A percentile compares a stretch with the other conserved stretches of the same genome.
Evolutionary conservation across 148 eudicot species (phyloP).

Genomic region (Rhododendron ovatum): DNA sequence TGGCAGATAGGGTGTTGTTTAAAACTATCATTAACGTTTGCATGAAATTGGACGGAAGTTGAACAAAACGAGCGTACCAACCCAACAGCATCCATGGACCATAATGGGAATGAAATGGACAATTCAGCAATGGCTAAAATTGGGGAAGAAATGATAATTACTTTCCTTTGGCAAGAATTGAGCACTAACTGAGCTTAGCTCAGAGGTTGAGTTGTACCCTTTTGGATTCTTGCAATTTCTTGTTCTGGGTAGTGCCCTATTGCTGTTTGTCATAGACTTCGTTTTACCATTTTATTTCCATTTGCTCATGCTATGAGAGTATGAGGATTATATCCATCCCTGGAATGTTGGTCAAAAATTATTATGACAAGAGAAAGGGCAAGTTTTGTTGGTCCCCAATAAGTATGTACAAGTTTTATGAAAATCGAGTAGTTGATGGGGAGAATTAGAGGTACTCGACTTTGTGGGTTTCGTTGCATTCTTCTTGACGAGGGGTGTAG

Average conservation of each 20-base stretch:
- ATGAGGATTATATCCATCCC: neutral
- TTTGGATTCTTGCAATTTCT: conserved; percentile 6
- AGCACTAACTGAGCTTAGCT: neutral
- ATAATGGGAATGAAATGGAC: neutral
- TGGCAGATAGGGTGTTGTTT: neutral
- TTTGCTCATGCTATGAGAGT: neutral
- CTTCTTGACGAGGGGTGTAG: neutral
- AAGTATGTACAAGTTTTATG: neutral
- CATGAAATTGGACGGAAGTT: neutral
- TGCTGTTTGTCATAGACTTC: neutral
- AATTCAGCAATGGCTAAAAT: neutral
- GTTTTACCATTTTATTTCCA: neutral
- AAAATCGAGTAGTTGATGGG: neutral
- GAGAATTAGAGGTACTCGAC: neutral
- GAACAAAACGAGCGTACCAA: neutral
- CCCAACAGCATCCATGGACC: neutral
- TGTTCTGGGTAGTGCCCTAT: neutral
- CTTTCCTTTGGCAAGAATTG: neutral
- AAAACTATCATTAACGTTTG: neutral
- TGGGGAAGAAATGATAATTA: neutral
- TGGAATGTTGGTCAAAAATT: neutral
- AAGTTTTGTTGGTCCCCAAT: neutral
- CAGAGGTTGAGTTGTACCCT: neutral
- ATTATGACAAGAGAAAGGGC: neutral
- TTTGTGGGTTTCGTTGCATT: neutral